These are phyloP conservation scores for Poa pratensis DNA, from an alignment of 176 grass and related monocot species.

Conservation along the genomic window DNA sequence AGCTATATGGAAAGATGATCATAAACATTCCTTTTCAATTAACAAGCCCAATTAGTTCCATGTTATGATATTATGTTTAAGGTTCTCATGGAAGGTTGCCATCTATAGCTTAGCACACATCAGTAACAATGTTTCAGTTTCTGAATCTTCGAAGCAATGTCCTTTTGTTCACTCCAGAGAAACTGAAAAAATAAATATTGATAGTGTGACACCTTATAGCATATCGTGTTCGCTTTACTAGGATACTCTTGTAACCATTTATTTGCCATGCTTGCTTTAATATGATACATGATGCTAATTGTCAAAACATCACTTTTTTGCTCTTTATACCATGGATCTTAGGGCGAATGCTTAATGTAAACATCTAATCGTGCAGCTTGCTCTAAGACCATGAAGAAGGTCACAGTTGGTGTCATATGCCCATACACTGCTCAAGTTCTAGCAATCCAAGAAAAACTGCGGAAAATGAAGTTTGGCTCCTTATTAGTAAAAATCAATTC, in stretches of 20 bases:
- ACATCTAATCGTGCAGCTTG: constrained; percentile 47
- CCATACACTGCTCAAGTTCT: constrained; percentile 75
- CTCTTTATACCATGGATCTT: constrained; percentile 20
- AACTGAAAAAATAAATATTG: neutral
- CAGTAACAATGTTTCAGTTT: constrained; percentile 31
- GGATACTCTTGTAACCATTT: neutral
- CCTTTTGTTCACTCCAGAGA: constrained; percentile 1
- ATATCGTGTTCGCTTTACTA: neutral
- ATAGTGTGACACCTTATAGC: neutral
- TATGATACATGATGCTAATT: neutral
- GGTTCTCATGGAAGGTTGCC: neutral
- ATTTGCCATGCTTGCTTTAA: neutral
- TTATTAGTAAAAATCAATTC: constrained; percentile 62
- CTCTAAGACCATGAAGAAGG: constrained; percentile 38
- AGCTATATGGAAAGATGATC: constrained; percentile 9
- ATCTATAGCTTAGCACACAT: neutral
- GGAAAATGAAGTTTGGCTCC: constrained; percentile 25
- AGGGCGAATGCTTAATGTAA: constrained; percentile 9
- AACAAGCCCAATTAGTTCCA: neutral
- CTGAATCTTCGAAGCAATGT: neutral
- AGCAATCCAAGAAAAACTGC: constrained; percentile 50
- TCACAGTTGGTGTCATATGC: constrained; percentile 79
- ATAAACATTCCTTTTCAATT: neutral
- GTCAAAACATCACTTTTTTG: constrained; percentile 28
- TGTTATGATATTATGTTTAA: neutral